Conservation (phyloP, 495 filamentous ascomycete species). For the Mycothermus thermophilus region DNA sequence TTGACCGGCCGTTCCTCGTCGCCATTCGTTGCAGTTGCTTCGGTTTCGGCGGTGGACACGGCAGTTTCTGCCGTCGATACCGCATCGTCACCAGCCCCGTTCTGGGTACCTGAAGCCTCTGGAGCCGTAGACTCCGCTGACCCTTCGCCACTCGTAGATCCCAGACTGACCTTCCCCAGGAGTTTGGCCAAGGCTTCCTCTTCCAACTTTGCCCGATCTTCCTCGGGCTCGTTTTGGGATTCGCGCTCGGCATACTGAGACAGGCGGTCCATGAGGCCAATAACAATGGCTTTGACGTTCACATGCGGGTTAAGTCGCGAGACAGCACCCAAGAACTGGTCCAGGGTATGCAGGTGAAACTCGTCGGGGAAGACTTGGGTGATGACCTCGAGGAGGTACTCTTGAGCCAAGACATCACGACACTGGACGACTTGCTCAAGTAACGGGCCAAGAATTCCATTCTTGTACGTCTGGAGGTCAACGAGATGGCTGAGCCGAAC, state of each 20-base stretch:
- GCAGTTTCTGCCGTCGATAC: slow-evolving; percentile 15
- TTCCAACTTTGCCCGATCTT: slow-evolving; percentile 61
- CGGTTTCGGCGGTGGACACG: slow-evolving; percentile 29
- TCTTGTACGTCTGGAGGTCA: slow-evolving; percentile 85
- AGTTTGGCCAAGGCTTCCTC: slow-evolving; percentile 67
- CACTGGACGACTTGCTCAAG: slow-evolving; percentile 97
- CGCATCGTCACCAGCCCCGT: slow-evolving; percentile 11
- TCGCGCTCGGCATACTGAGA: slow-evolving; percentile 86
- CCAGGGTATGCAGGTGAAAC: slow-evolving; percentile 90
- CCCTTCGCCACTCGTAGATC: slow-evolving; percentile 37
- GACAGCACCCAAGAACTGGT: slow-evolving; percentile 83
- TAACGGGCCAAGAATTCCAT: slow-evolving; percentile 74
- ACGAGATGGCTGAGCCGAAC: slow-evolving; percentile 92
- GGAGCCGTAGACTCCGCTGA: slow-evolving; percentile 6
- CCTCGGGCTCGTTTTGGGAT: slow-evolving; percentile 53
- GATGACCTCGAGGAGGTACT: slow-evolving; percentile 94
- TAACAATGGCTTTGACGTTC: slow-evolving; percentile 95
- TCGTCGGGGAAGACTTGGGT: slow-evolving; percentile 99
- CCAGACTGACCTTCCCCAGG: slow-evolving; percentile 60
- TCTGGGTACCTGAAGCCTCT: slow-evolving; percentile 3
- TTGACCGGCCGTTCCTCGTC: slow-evolving; percentile 28
- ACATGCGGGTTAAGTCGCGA: slow-evolving; percentile 87
- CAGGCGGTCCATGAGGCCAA: slow-evolving; percentile 91
- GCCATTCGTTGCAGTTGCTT: slow-evolving; percentile 25
- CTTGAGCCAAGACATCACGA: slow-evolving; percentile 89